Base-by-base conservation (phyloP, 352 stramenopile species). In the Pythium rishiriense region DNA sequence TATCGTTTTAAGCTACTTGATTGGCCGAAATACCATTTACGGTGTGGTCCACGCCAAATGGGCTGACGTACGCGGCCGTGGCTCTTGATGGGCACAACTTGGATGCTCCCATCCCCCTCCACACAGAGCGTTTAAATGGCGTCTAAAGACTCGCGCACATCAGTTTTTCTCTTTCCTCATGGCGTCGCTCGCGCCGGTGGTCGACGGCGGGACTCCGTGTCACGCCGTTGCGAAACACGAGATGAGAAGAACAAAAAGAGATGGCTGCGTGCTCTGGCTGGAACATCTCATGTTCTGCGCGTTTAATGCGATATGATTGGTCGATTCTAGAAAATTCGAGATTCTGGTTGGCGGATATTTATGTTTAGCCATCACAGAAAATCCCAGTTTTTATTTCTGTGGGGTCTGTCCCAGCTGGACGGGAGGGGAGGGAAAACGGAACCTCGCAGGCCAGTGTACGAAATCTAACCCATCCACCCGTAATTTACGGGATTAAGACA, bases 351-450 rank as follows among this genome's bases (percentile, higher is more conserved):
- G 57, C 47, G 15, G 25, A 33, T 61, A 49, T 64, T 22, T 42
- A 28, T 54, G 24, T 28, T 26, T 11, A 31, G 46, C 2, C 33
- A 9, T 14, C 17, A 14, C 35, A 6, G 9, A 49, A 28, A 51
- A 51, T 51, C 37, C 53, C 39, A 29, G 39, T 26, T 41, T 29
- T 19, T 50, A 8, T 39, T 50, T 29, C 15, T 9, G 25, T 2
- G n/a, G 4, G 50, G 50, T 45, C 31, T 57, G 49, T 57, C 49
- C 49, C 49, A 57, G 49, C 49, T 57, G 48, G 33, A 39, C 29
- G 48, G 26, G 26, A 26, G 48, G 26, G 26, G 24, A 7, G 10
- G n/a, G 26, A 46, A 57, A 57, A 45, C 31, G 29, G 31, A 57
- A 45, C 49, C 29, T 28, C 14, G 10, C n/a, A 4, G 48, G 41